Conservation (phyloP, 2,329 filamentous ascomycete genomes). For the Lachnellula arida region DNA sequence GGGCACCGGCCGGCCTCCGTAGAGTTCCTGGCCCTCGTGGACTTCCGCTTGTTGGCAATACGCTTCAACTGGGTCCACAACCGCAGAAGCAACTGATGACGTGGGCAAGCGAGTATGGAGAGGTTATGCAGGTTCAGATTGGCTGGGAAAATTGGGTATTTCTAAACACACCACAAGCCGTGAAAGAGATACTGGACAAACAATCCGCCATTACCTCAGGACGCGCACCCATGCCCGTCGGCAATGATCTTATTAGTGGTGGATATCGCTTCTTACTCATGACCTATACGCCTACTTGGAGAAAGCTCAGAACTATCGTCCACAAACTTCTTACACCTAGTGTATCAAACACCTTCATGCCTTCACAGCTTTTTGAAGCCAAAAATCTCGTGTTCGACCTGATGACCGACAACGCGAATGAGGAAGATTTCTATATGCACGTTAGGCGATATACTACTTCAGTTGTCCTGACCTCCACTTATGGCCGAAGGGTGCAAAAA, state of each 20-base stretch:
- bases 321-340: constrained; percentile 36
- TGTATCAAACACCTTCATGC: constrained; percentile 37
- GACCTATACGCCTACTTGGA: constrained; percentile 39
- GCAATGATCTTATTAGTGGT: constrained; percentile 35
- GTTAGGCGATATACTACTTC: constrained; percentile 7
- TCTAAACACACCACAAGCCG: constrained; percentile 39
- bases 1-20: not conserved
- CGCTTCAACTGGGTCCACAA: not conserved
- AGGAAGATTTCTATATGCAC: constrained; percentile 31
- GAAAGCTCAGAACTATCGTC: constrained; percentile 35
- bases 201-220: constrained; percentile 34
- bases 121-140: constrained; percentile 40
- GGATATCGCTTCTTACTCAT: constrained; percentile 39
- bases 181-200: constrained; percentile 42
- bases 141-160: constrained; percentile 44
- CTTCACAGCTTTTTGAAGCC: constrained; percentile 42
- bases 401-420: constrained; percentile 30
- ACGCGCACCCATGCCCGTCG: constrained; percentile 36
- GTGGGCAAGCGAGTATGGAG: constrained; percentile 41
- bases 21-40: constrained; percentile 12
- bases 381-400: constrained; percentile 42
- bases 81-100: constrained; percentile 2
- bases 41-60: constrained; percentile 14
- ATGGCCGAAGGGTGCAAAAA: constrained; percentile 3
- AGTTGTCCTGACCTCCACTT: constrained; percentile 14